These are phyloP conservation scores for Boletales sp. DNA, from an alignment of 768 basidiomycete genomes.

Conservation along the genomic window DNA sequence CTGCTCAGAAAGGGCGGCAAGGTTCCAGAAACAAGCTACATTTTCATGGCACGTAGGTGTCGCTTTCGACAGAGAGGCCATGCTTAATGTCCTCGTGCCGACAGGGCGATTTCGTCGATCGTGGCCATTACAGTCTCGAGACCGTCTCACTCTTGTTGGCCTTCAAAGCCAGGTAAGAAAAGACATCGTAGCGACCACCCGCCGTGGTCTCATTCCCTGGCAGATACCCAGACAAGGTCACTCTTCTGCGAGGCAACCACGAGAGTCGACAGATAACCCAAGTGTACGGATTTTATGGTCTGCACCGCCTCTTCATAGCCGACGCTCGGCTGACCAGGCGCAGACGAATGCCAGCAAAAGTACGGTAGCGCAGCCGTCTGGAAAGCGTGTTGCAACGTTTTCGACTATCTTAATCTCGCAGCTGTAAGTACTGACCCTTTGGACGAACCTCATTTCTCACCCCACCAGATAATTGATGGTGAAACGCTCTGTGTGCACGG, in stretches of 20 bases:
- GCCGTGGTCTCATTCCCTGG: constrained; percentile 5
- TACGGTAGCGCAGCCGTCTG: constrained; percentile 94
- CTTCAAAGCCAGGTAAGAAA: constrained; percentile 75
- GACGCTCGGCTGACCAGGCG: background rate
- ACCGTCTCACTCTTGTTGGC: constrained; percentile 87
- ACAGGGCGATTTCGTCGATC: constrained; percentile 96
- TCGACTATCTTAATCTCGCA: constrained; percentile 92
- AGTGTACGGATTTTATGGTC: constrained; percentile 98
- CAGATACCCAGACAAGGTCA: constrained; percentile 92
- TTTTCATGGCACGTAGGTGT: constrained; percentile 86
- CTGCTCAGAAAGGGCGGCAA: constrained; percentile 81
- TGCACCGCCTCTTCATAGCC: background rate
- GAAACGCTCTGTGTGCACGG: constrained; percentile 93
- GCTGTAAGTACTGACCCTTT: constrained; percentile 53
- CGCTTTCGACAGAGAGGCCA: constrained; percentile 23
- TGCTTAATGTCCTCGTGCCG: constrained; percentile 21
- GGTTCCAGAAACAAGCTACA: constrained; percentile 87
- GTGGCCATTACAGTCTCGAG: constrained; percentile 94
- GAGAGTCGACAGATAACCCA: constrained; percentile 98
- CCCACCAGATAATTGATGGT: constrained; percentile 83
- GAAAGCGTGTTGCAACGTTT: constrained; percentile 96
- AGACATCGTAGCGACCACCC: constrained; percentile 8
- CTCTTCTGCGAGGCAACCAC: constrained; percentile 90
- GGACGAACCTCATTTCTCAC: background rate
- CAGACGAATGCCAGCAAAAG: constrained; percentile 97